These are phyloP conservation scores for Suhomyces ambrosiae DNA, from an alignment of 1,139 yeast species.

Conservation along the genomic window DNA sequence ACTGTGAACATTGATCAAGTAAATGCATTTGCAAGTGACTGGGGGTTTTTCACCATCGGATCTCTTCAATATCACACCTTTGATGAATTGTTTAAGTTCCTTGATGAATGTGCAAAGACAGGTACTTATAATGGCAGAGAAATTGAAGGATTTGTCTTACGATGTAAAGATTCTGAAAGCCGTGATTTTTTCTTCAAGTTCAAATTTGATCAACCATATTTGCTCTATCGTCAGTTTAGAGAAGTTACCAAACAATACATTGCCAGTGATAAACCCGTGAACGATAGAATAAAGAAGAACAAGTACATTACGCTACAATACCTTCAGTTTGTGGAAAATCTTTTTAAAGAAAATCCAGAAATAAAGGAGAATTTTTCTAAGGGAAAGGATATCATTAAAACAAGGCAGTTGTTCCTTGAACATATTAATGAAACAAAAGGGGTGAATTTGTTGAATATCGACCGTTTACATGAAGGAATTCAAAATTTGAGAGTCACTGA, in stretches of 20 bases:
- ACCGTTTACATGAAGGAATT: slow-evolving; percentile 16
- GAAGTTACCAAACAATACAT: slow-evolving; percentile 75
- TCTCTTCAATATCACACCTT: slow-evolving; percentile 43
- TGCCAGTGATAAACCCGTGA: slow-evolving; percentile 30
- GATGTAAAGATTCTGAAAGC: slow-evolving; percentile 44
- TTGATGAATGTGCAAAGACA: slow-evolving; percentile 59
- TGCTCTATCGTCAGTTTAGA: slow-evolving; percentile 87
- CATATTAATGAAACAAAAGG: slow-evolving; percentile 37
- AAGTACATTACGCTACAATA: slow-evolving; percentile 65
- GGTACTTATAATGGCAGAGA: slow-evolving; percentile 76
- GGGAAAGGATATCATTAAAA: slow-evolving; percentile 74
- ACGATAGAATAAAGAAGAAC: slow-evolving; percentile 48
- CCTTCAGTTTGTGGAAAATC: slow-evolving; percentile 61
- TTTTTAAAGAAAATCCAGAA: slow-evolving; percentile 49
- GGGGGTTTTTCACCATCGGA: slow-evolving; percentile 69
- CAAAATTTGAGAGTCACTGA: slow-evolving; percentile 6
- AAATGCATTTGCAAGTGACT: slow-evolving; percentile 57
- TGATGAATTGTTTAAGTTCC: slow-evolving; percentile 47
- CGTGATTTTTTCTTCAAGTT: slow-evolving; percentile 81
- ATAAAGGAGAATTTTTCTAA: slow-evolving; percentile 47
- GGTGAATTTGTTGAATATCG: slow-evolving; percentile 29
- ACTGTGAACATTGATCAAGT: slow-evolving; percentile 70
- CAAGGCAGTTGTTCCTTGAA: slow-evolving; percentile 63
- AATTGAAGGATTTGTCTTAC: slow-evolving; percentile 90
- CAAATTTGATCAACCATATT: slow-evolving; percentile 94